phyloP scores from a whole-genome alignment of 176 grass and related monocot species.

The Pharus latifolius region DNA sequence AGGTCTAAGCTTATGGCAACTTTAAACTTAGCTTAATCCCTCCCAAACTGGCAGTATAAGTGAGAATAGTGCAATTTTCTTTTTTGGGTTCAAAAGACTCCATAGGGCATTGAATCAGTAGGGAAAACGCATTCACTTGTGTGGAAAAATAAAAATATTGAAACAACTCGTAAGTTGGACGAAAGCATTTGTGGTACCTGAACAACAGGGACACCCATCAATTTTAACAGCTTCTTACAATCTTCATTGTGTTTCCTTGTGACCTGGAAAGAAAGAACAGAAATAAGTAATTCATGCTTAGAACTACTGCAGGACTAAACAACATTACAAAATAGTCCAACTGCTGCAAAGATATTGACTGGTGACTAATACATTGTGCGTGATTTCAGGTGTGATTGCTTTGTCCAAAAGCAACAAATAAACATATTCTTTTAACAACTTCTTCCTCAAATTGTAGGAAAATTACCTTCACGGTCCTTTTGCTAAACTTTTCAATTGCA shows the following conservation, averaged over 20 bases:
- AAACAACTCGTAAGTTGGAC: background rate
- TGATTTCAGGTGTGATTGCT: background rate
- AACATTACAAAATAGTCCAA: background rate
- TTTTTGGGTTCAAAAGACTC: background rate
- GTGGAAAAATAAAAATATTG: background rate
- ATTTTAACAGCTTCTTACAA: constrained; percentile 62
- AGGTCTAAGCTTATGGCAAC: background rate
- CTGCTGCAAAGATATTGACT: background rate
- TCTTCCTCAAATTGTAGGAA: background rate
- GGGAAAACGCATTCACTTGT: background rate
- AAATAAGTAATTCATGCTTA: background rate
- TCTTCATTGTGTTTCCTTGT: constrained; percentile 80
- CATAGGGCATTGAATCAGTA: background rate
- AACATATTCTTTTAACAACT: background rate
- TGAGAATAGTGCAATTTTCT: background rate
- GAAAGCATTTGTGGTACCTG: constrained; percentile 40
- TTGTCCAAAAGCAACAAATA: constrained; percentile 2
- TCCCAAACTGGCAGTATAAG: background rate
- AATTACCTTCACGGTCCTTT: constrained; percentile 83
- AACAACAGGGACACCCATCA: constrained; percentile 86
- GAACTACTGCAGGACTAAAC: background rate
- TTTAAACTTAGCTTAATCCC: constrained; percentile 2
- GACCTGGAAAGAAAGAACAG: constrained; percentile 28
- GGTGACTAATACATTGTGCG: no score
- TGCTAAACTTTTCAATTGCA: constrained; percentile 79